Evolutionary conservation across 192 early-diverging fungal species (phyloP), one percentile per base, ranked within the genome.

Genomic region (Paraglomus occultum): DNA sequence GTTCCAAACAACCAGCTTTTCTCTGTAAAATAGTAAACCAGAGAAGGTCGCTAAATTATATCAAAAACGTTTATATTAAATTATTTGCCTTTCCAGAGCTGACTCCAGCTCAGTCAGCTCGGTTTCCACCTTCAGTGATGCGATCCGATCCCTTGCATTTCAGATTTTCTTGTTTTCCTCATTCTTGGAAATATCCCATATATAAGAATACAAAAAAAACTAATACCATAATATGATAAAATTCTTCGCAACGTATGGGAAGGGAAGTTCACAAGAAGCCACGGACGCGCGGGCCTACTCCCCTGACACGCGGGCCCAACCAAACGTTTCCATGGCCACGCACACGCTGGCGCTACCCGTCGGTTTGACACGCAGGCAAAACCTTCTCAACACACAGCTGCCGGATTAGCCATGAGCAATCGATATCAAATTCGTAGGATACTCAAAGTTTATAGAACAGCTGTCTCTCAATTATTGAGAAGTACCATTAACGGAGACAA

Each of bases 361-460:
- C 10, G 20, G 69, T 71, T 71, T 62, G 58, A 71, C 57, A 61
- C 47, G 49, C 70, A 14, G n/a, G 58, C 1, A 71, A 62, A 59
- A 71, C 59, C 42, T 20, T 71, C 22, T 44, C 70, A 71, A 51
- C 58, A 51, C 48, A 17, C 59, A 49, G 58, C 8, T 71, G 70
- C 70, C 15, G 59, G 70, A 71, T 71, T 71, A 71, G 58, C 31
- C 59, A 71, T 62, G 18, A n/a, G n/a, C n/a, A n/a, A n/a, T n/a
- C n/a, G n/a, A n/a, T n/a, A n/a, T n/a, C n/a, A n/a, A n/a, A n/a
- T n/a, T n/a, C n/a, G n/a, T n/a, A n/a, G n/a, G n/a, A n/a, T n/a
- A n/a, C n/a, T n/a, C n/a, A n/a, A n/a, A n/a, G n/a, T n/a, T n/a
- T n/a, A n/a, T n/a, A n/a, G n/a, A n/a, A n/a, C n/a, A n/a, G n/a